Conservation (phyloP, 2,329 filamentous ascomycete species). For the Pseudogymnoascus sp. region DNA sequence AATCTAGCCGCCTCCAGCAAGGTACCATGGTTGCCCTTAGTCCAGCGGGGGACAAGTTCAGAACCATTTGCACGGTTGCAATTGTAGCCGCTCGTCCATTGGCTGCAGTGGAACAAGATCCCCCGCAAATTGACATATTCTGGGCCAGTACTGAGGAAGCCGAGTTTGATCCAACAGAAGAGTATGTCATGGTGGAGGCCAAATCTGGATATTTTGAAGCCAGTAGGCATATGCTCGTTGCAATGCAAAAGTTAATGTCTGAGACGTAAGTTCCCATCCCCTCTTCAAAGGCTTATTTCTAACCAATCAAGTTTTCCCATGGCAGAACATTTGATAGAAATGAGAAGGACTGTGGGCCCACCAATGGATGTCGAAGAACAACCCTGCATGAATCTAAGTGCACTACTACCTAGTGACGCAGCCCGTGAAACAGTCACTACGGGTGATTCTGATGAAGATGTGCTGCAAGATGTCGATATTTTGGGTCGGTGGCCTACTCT, state of each 20-base stretch:
- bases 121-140: conserved; percentile 67
- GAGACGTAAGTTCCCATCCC: conserved; percentile 20
- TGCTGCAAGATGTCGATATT: conserved; percentile 42
- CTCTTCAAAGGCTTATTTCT: not conserved
- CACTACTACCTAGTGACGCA: conserved; percentile 24
- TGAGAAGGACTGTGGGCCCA: conserved; percentile 35
- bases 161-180: conserved; percentile 56
- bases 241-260: conserved; percentile 48
- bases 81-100: conserved; percentile 63
- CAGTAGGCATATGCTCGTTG: conserved; percentile 60
- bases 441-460: conserved; percentile 22
- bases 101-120: conserved; percentile 52
- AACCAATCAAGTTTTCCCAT: conserved; percentile 42
- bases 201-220: conserved; percentile 70
- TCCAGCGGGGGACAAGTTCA: conserved; percentile 51
- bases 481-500: conserved; percentile 44
- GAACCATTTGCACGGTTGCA: conserved; percentile 57
- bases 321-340: conserved; percentile 50
- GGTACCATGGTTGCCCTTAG: conserved; percentile 48
- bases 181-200: conserved; percentile 66
- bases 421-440: not conserved
- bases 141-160: conserved; percentile 54
- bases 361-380: conserved; percentile 44
- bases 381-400: conserved; percentile 42
- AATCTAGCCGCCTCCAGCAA: conserved; percentile 42